Conservation (phyloP, 2,329 filamentous ascomycete species). For the Aspergillus nomiae region DNA sequence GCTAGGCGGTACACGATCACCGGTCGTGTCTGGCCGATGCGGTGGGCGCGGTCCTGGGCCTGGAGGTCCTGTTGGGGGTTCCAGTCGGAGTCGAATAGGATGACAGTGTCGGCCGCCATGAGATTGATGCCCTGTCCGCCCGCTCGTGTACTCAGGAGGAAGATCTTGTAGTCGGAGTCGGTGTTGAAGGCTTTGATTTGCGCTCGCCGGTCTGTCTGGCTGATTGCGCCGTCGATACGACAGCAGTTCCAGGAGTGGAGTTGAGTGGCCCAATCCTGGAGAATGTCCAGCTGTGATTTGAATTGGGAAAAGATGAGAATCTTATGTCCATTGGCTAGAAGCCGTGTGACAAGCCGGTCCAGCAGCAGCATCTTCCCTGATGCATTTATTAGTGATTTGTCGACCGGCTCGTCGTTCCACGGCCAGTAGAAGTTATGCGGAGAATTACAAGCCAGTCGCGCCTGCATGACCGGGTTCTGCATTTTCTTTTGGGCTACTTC, state of each 20-base stretch:
- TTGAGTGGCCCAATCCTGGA: conserved; percentile 81
- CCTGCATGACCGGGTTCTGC: conserved; percentile 89
- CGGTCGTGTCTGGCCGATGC: conserved; percentile 89
- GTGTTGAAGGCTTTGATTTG: conserved; percentile 76
- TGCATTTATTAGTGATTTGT: conserved; percentile 80
- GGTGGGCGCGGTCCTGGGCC: conserved; percentile 91
- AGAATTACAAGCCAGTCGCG: conserved; percentile 87
- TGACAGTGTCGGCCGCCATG: conserved; percentile 85
- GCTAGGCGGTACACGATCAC: conserved; percentile 93
- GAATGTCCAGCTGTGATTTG: conserved; percentile 86
- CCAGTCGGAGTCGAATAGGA: conserved; percentile 88
- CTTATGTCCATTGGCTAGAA: conserved; percentile 79
- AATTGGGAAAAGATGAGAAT: conserved; percentile 97
- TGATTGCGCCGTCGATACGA: conserved; percentile 86
- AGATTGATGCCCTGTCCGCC: conserved; percentile 96
- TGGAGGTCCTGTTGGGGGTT: conserved; percentile 97
- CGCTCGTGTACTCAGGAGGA: conserved; percentile 85
- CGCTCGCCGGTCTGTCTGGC: conserved; percentile 68
- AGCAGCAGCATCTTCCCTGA: conserved; percentile 96
- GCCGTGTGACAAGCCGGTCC: conserved; percentile 75
- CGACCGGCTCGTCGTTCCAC: conserved; percentile 68
- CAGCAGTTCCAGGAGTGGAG: conserved; percentile 79
- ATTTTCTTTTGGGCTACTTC: conserved; percentile 90
- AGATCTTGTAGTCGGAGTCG: conserved; percentile 68
- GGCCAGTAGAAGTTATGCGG: conserved; percentile 98